Evolutionary conservation across 306 rosid genomes (phyloP), one percentile per base, ranked within the genome.

Genomic region (Glycine tomentella): DNA sequence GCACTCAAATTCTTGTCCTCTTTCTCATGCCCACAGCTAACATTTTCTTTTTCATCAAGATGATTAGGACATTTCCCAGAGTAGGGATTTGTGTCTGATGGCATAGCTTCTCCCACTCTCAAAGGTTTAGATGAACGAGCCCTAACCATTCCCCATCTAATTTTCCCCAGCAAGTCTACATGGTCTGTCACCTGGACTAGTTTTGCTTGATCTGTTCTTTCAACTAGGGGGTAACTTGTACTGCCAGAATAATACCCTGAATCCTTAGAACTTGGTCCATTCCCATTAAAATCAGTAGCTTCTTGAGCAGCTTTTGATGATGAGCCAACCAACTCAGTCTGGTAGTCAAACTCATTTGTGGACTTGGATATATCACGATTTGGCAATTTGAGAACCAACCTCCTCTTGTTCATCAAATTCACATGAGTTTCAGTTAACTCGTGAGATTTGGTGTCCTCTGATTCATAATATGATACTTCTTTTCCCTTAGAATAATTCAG

Each of bases 111-210:
- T 81, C 90, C 94, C 33, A 72, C 59, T 81, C 93, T 93, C 20
- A 61, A 79, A 74, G 88, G 88, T 89, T 92, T 93, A 13, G 97
- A 75, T 12, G 97, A 81, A 75, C 97, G 99, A 67, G 90, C 89
- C 89, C 89, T 90, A 82, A 84, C 92, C 74, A 86, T 88, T 71
- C 97, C 98, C 99, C 99, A 96, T 85, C 87, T 92, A 65, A 93
- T 86, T 71, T 86, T 79, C 71, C 88, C 90, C 75, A 90, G 85
- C 82, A 89, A 71, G 73, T 84, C 78, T 34, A 88, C 68, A 81
- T 74, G 83, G 57, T 84, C 87, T 49, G 74, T 79, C 63, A 15
- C 78, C 59, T 66, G 83, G 48, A 76, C 82, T 40, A 63, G 63
- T 69, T 70, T 85, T 67, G 72, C 82, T 81, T 79, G 86, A 82